Evolutionary conservation across 1,139 yeast genomes (phyloP).

Genomic region (Yamadazyma spencermartinsiae): DNA sequence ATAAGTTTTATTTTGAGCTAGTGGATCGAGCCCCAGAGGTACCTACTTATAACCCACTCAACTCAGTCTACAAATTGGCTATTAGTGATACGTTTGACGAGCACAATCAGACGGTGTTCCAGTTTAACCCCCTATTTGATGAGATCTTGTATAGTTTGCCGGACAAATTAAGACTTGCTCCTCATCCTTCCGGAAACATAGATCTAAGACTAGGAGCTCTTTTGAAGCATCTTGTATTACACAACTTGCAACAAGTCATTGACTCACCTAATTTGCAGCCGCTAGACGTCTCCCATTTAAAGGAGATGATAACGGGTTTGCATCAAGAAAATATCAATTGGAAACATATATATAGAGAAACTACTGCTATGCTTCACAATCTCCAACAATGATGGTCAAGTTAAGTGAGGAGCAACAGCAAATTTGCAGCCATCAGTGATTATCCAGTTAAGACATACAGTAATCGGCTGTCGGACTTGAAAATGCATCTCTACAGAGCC

Average conservation of each 20-base stretch:
- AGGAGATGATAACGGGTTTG: not conserved
- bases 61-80: not conserved
- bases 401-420: too few relatives aligned
- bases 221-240: conserved; percentile 7
- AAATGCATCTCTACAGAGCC: too few relatives aligned
- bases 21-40: not conserved
- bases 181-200: conserved; percentile 7
- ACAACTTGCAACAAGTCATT: not conserved
- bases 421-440: too few relatives aligned
- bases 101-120: not conserved
- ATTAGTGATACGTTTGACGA: not conserved
- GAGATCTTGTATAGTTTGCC: conserved; percentile 4
- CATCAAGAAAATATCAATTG: too few relatives aligned
- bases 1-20: conserved; percentile 3
- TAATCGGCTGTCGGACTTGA: too few relatives aligned
- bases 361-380: too few relatives aligned
- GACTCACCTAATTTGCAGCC: not conserved
- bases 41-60: not conserved
- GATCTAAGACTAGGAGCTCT: conserved; percentile 8
- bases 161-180: not conserved
- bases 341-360: too few relatives aligned
- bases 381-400: too few relatives aligned
- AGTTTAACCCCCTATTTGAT: conserved; percentile 3
- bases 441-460: too few relatives aligned
- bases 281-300: not conserved